A percentile compares a stretch with the other conserved stretches of the same genome.
phyloP scores from a whole-genome alignment of 140 eudicot species.

The Ambrosia hybrid region DNA sequence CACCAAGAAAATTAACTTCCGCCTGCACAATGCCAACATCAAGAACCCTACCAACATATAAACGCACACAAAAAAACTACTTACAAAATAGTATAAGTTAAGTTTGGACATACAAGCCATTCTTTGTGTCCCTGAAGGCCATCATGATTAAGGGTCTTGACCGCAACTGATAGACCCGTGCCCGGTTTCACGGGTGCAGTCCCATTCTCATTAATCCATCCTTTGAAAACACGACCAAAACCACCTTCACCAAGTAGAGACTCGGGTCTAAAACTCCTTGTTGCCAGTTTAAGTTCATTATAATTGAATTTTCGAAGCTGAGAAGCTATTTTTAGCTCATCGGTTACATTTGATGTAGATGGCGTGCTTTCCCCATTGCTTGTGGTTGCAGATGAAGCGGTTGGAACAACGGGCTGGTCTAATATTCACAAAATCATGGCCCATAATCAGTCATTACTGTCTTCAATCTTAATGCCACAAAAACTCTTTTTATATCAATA shows the following conservation, averaged over 20 bases:
- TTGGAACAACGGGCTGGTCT: slow-evolving; percentile 68
- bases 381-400: slow-evolving; percentile 64
- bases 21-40: slow-evolving; percentile 54
- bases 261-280: slow-evolving; percentile 87
- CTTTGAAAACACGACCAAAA: slow-evolving; percentile 90
- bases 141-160: slow-evolving; percentile 84
- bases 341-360: slow-evolving; percentile 64
- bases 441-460: not conserved
- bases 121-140: slow-evolving; percentile 98
- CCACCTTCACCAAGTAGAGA: slow-evolving; percentile 96
- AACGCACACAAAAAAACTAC: not conserved
- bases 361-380: slow-evolving; percentile 69
- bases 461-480: not conserved
- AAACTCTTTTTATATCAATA: not conserved
- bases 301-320: slow-evolving; percentile 76
- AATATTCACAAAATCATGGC: slow-evolving; percentile 16
- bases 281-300: slow-evolving; percentile 74
- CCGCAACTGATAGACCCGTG: slow-evolving; percentile 85
- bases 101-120: slow-evolving; percentile 67
- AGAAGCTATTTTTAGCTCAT: slow-evolving; percentile 75
- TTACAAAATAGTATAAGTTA: not conserved
- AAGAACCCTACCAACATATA: not conserved
- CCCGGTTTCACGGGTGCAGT: slow-evolving; percentile 72
- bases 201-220: slow-evolving; percentile 84
- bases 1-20: slow-evolving; percentile 82